Evolutionary conservation across 2,329 filamentous ascomycete species (phyloP).

Genomic region (Epichloe gansuensis): DNA sequence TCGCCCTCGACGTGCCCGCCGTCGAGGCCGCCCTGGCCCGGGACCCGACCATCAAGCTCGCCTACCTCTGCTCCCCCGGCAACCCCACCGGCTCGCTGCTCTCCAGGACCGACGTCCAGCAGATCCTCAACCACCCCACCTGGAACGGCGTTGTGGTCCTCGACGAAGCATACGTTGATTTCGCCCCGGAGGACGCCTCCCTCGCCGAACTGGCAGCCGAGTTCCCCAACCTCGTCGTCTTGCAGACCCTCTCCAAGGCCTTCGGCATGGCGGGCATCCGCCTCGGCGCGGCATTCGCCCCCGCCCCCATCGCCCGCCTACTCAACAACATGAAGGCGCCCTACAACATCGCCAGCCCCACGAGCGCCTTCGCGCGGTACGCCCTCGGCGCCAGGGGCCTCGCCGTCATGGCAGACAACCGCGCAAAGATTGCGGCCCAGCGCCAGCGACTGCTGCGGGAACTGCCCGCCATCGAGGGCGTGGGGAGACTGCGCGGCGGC

Average conservation of each 20-base stretch:
- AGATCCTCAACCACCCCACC: constrained; percentile 68
- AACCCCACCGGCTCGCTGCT: constrained; percentile 83
- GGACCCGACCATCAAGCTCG: constrained; percentile 60
- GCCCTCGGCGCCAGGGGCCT: constrained; percentile 59
- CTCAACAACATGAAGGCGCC: constrained; percentile 91
- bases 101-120: constrained; percentile 57
- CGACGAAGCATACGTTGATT: constrained; percentile 95
- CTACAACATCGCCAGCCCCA: constrained; percentile 88
- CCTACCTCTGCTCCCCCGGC: constrained; percentile 81
- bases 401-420: constrained; percentile 57
- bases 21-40: constrained; percentile 52
- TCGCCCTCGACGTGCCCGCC: constrained; percentile 58
- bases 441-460: constrained; percentile 62
- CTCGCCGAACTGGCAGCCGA: constrained; percentile 85
- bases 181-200: constrained; percentile 62
- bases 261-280: constrained; percentile 93
- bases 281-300: constrained; percentile 73
- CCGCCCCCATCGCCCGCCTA: constrained; percentile 58
- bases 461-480: constrained; percentile 60
- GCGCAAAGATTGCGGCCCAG: constrained; percentile 58
- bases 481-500: constrained; percentile 73
- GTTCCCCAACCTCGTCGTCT: constrained; percentile 90
- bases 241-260: constrained; percentile 97
- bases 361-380: constrained; percentile 63
- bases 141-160: constrained; percentile 94